Base-by-base conservation (phyloP, 2,329 filamentous ascomycete genomes). In the Ceratocystis alfenasii region DNA sequence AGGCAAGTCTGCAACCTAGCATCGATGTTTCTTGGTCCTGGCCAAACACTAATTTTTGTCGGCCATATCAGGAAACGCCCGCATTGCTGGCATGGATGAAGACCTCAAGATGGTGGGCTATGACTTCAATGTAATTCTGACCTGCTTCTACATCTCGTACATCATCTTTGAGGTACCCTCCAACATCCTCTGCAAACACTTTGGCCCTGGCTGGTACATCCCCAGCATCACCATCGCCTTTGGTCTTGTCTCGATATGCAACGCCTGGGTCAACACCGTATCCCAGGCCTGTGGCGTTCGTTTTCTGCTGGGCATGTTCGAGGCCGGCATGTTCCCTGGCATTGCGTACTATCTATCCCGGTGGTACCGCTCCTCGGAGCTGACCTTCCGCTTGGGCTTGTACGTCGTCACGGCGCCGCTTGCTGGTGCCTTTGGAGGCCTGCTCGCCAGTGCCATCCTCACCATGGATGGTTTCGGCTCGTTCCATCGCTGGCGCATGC, bases 171-270 rank as follows among this genome's bases (percentile, higher is more conserved):
- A 89, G 73, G 86, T 90, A 53, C 87, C 88, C 0, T 79, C 79
- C 65, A 90, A 85, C 69, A 79, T 90, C 67, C 74, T 78, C 20
- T 89, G 87, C 77, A 90, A 90, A 73, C 84, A 79, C 77, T 76
- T 89, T 3, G 87, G 87, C 0, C 87, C 87, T 0, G 86, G 86
- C 45, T 89, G 85, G 84, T 90, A 85, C 72, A 79, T 90, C 20
- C 87, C 87, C 0, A 72, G 76, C 3, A 82, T 81, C 41, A 81
- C 84, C 0, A 75, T 89, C 1, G 77, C 79, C 50, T 90, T 89
- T 69, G 87, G 85, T 5, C 76, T 84, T 57, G 77, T 77, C 57
- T 88, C 86, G 0, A 74, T 90, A 5, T 81, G 80, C 46, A 89
- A 84, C 0, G 87, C 82, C 0, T 89, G 87, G 69, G 84, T 87